phyloP scores from a whole-genome alignment of 495 filamentous ascomycete genomes.

The Neurospora discreta region DNA sequence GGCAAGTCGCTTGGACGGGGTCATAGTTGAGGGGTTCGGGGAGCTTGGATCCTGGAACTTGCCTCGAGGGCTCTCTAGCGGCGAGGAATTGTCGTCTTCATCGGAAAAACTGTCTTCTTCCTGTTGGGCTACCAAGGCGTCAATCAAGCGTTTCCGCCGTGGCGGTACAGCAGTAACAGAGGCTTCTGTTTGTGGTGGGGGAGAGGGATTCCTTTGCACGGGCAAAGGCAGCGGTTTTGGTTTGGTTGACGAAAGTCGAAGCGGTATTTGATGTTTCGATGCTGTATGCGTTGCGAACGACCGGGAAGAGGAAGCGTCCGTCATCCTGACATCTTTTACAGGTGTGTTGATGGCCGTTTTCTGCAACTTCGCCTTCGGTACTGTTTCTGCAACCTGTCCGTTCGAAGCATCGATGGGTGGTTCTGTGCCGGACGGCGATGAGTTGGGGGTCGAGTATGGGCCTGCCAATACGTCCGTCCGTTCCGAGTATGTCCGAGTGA shows the following conservation, averaged over 20 bases:
- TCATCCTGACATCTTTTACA: slow-evolving; percentile 15
- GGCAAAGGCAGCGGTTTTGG: slow-evolving; percentile 2
- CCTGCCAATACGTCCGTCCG: slow-evolving; percentile 6
- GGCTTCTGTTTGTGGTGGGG: not conserved
- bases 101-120: slow-evolving; percentile 11
- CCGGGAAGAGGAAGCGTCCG: slow-evolving; percentile 4
- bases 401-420: slow-evolving; percentile 3
- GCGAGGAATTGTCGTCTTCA: slow-evolving; percentile 5
- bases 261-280: slow-evolving; percentile 24
- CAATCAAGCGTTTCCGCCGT: slow-evolving; percentile 41
- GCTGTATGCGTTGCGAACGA: slow-evolving; percentile 15
- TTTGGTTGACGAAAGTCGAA: slow-evolving; percentile 23
- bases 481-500: slow-evolving; percentile 15
- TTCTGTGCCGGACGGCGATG: slow-evolving; percentile 10
- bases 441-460: slow-evolving; percentile 20
- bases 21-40: not conserved
- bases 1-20: slow-evolving; percentile 1
- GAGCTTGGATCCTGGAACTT: slow-evolving; percentile 8
- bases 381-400: slow-evolving; percentile 5
- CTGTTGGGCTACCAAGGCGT: slow-evolving; percentile 40
- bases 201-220: slow-evolving; percentile 6
- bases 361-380: not conserved
- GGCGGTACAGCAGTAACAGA: not conserved
- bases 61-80: not conserved
- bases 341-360: slow-evolving; percentile 10